A percentile compares a stretch with the other conserved stretches of the same genome.
These are phyloP conservation scores for Musa beccarii DNA, from an alignment of 176 grass and related monocot genomes.

Conservation along the genomic window DNA sequence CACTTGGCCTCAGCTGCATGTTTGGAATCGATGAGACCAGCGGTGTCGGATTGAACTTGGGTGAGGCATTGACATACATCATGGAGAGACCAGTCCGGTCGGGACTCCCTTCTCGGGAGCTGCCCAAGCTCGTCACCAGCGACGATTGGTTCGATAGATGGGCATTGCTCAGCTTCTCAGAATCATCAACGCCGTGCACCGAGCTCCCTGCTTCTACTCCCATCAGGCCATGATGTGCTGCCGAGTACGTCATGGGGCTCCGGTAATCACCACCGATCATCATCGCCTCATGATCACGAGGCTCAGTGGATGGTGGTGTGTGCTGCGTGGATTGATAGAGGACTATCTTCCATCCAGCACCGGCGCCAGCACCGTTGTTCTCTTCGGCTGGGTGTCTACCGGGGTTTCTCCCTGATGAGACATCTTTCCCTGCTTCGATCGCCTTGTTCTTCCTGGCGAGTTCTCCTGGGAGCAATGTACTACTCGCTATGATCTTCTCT, in stretches of 20 bases:
- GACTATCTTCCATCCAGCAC: conserved; percentile 48
- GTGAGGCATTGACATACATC: conserved; percentile 9
- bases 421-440: conserved; percentile 9
- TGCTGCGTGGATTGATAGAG: conserved; percentile 38
- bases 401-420: not conserved
- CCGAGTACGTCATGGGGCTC: not conserved
- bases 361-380: not conserved
- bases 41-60: conserved; percentile 3
- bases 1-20: not conserved
- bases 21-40: not conserved
- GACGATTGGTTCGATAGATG: conserved; percentile 69
- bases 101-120: conserved; percentile 66
- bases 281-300: conserved; percentile 5
- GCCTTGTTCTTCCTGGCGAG: conserved; percentile 52
- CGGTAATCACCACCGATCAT: conserved; percentile 23
- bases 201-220: conserved; percentile 19
- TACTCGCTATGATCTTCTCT: conserved; percentile 71
- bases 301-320: conserved; percentile 19
- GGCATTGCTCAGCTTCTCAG: conserved; percentile 26
- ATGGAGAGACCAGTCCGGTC: conserved; percentile 37
- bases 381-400: conserved; percentile 17
- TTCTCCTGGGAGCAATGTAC: conserved; percentile 51
- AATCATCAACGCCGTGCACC: conserved; percentile 11
- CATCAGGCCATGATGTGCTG: conserved; percentile 21
- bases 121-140: conserved; percentile 56